Conservation (phyloP, 768 basidiomycete genomes). For the Hygrophorus russula region DNA sequence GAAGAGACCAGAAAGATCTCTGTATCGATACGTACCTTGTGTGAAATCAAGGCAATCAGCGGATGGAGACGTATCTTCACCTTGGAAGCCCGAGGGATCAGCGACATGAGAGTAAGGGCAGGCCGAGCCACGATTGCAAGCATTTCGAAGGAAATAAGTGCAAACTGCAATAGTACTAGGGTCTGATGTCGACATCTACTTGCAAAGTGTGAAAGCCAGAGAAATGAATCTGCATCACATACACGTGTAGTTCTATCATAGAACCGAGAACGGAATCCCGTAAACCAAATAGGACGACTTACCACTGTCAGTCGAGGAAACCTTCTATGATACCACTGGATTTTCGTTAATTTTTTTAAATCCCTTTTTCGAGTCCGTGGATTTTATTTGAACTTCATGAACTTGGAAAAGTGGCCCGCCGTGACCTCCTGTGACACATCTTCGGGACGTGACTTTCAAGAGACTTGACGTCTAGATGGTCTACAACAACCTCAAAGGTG, state of each 20-base stretch:
- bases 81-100: neutral
- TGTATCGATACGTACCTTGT: constrained; percentile 3
- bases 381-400: too few relatives aligned
- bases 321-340: too few relatives aligned
- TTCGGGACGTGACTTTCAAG: neutral
- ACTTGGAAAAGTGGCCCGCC: too few relatives aligned
- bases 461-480: constrained; percentile 35
- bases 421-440: neutral
- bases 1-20: neutral
- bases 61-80: neutral
- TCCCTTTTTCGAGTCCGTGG: too few relatives aligned
- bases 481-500: constrained; percentile 82
- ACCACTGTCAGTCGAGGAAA: too few relatives aligned
- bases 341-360: too few relatives aligned
- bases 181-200: too few relatives aligned
- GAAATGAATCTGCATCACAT: too few relatives aligned
- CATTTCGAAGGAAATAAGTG: constrained; percentile 9
- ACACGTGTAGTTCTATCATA: too few relatives aligned
- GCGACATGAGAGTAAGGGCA: constrained; percentile 13
- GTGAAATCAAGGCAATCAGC: constrained; percentile 1
- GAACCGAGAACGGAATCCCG: too few relatives aligned
- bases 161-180: constrained; percentile 1
- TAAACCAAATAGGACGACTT: too few relatives aligned
- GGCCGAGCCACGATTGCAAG: constrained; percentile 9
- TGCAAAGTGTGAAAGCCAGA: too few relatives aligned